Percentiles rank a stretch among this genome's conserved stretches.
These are phyloP conservation scores for Chaetomiaceae sp. DNA, from an alignment of 2,329 filamentous ascomycete genomes.

Conservation along the genomic window DNA sequence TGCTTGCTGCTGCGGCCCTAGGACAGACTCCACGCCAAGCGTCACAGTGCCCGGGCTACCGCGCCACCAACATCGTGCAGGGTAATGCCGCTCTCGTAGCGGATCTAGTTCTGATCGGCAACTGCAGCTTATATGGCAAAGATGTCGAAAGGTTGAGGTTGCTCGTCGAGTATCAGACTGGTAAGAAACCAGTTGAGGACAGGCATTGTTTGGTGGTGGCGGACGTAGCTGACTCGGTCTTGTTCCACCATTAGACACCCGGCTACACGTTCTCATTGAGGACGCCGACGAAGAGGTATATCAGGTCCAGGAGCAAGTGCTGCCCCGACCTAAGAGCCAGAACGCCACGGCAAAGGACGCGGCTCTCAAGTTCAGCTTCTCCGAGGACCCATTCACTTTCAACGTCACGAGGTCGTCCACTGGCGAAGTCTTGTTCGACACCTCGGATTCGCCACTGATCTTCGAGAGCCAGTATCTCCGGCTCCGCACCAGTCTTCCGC, in stretches of 20 bases:
- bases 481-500: conserved; percentile 63
- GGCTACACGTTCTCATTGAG: conserved; percentile 67
- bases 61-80: conserved; percentile 54
- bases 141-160: conserved; percentile 54
- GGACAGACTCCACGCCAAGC: neutral
- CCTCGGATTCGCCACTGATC: conserved; percentile 49
- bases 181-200: no score
- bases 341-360: conserved; percentile 21
- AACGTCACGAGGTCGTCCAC: conserved; percentile 43
- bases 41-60: conserved; percentile 61
- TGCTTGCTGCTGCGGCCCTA: neutral
- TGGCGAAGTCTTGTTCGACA: conserved; percentile 54
- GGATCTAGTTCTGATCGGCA: conserved; percentile 59
- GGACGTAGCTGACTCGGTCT: neutral
- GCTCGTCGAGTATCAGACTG: conserved; percentile 32
- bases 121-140: conserved; percentile 71
- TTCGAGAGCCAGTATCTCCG: conserved; percentile 73
- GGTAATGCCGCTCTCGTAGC: conserved; percentile 58
- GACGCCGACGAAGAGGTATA: conserved; percentile 67
- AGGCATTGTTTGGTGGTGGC: no score
- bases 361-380: conserved; percentile 45
- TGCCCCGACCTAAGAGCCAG: conserved; percentile 53
- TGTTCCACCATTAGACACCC: neutral
- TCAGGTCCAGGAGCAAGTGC: conserved; percentile 66
- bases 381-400: conserved; percentile 54